Evolutionary conservation across 2,329 filamentous ascomycete species (phyloP).

Genomic region (Tolypocladium album): DNA sequence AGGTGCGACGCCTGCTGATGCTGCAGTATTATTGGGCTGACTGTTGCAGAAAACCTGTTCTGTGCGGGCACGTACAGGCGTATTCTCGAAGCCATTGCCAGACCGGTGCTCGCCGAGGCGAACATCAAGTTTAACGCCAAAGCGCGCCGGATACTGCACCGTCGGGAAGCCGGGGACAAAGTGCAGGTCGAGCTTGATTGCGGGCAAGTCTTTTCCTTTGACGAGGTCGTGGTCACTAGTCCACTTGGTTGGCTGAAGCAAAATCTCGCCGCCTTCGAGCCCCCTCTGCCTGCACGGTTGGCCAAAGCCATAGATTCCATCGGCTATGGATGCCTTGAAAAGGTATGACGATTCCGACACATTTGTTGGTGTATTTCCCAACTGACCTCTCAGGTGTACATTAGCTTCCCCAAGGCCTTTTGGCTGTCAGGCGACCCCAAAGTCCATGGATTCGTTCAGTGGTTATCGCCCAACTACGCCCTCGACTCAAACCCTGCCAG

Average conservation of each 20-base stretch:
- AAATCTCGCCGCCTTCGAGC: slow-evolving; percentile 48
- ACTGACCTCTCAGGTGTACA: slow-evolving; percentile 32
- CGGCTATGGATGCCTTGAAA: slow-evolving; percentile 61
- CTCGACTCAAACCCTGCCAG: slow-evolving; percentile 44
- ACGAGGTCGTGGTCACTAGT: slow-evolving; percentile 57
- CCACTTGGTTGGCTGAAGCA: slow-evolving; percentile 60
- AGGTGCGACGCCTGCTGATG: slow-evolving; percentile 24
- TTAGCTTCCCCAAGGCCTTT: slow-evolving; percentile 66
- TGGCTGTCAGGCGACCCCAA: slow-evolving; percentile 43
- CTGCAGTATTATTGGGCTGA: neutral
- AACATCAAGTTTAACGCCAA: slow-evolving; percentile 39
- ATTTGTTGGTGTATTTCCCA: neutral
- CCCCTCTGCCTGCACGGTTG: slow-evolving; percentile 46
- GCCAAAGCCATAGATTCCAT: slow-evolving; percentile 51
- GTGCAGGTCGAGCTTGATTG: slow-evolving; percentile 34
- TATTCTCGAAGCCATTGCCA: slow-evolving; percentile 46
- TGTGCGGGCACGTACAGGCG: slow-evolving; percentile 48
- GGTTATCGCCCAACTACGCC: slow-evolving; percentile 61
- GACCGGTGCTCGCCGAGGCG: slow-evolving; percentile 43
- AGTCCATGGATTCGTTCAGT: slow-evolving; percentile 62
- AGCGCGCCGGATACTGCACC: slow-evolving; percentile 31
- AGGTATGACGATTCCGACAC: slow-evolving; percentile 28
- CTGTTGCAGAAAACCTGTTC: slow-evolving; percentile 43
- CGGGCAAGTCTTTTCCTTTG: slow-evolving; percentile 40
- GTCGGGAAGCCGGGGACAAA: slow-evolving; percentile 15